phyloP scores from a whole-genome alignment of 2,329 filamentous ascomycete species.

The Fusarium poae region DNA sequence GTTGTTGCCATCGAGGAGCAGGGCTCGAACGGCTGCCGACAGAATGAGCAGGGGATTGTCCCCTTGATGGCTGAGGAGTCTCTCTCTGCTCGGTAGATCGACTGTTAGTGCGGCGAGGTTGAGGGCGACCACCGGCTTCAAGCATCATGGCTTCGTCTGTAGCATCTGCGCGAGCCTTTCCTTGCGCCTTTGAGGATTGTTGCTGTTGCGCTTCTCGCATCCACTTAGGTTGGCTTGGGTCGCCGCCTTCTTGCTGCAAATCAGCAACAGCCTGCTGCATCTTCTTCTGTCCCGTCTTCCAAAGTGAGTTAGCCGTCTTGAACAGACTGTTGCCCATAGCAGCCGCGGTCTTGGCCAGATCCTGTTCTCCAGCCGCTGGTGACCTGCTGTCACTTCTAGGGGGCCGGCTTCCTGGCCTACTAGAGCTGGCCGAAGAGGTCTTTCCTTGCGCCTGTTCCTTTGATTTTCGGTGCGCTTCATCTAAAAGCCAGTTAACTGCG shows the following conservation, averaged over 20 bases:
- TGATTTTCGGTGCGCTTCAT: constrained; percentile 88
- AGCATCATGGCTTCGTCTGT: constrained; percentile 86
- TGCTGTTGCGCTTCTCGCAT: constrained; percentile 79
- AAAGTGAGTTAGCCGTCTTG: constrained; percentile 94
- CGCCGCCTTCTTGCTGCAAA: constrained; percentile 76
- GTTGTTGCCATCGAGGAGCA: constrained; percentile 72
- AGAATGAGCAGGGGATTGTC: constrained; percentile 64
- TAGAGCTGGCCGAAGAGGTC: constrained; percentile 59
- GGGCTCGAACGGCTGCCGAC: constrained; percentile 60
- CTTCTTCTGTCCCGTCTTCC: constrained; percentile 95
- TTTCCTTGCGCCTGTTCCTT: constrained; percentile 75
- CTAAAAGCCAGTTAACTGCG: constrained; percentile 89
- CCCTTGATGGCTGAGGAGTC: constrained; percentile 57
- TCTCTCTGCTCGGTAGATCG: constrained; percentile 48
- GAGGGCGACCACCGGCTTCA: constrained; percentile 73
- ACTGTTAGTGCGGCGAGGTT: constrained; percentile 51
- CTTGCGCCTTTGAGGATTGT: constrained; percentile 56
- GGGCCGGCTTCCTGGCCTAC: constrained; percentile 38
- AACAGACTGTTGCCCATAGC: constrained; percentile 86
- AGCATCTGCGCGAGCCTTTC: constrained; percentile 55
- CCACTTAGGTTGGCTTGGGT: constrained; percentile 91
- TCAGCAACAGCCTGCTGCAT: constrained; percentile 93
- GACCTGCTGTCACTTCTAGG: constrained; percentile 65
- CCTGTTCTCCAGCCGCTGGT: constrained; percentile 71
- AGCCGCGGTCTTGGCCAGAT: constrained; percentile 83